A percentile compares a stretch with the other conserved stretches of the same genome.
phyloP scores from a whole-genome alignment of 768 basidiomycete genomes.

The Stropharia rugosoannulata region DNA sequence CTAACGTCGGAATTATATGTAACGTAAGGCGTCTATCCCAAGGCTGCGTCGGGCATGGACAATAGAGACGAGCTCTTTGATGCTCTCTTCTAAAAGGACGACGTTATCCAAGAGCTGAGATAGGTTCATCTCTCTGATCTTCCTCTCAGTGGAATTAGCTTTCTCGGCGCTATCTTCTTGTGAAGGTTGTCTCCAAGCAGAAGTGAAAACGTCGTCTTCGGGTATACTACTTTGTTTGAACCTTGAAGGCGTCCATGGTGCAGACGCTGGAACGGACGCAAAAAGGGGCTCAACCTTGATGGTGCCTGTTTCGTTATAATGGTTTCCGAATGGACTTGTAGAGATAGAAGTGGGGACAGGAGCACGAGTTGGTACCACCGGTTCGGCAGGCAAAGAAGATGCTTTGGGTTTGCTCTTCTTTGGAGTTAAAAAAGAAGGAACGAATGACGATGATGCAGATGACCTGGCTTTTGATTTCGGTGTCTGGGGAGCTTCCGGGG shows the following conservation, averaged over 20 bases:
- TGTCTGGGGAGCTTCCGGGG: slow-evolving; percentile 30
- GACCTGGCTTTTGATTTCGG: slow-evolving; percentile 51
- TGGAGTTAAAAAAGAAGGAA: slow-evolving; percentile 73
- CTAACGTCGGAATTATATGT: slow-evolving; percentile 45
- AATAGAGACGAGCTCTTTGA: slow-evolving; percentile 89
- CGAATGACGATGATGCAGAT: slow-evolving; percentile 58
- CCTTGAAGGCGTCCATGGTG: slow-evolving; percentile 65
- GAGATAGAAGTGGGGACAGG: slow-evolving; percentile 41
- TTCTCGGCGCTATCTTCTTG: slow-evolving; percentile 25
- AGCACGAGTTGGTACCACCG: slow-evolving; percentile 44
- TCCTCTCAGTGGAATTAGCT: slow-evolving; percentile 30
- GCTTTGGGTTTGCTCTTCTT: slow-evolving; percentile 56
- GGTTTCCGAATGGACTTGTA: slow-evolving; percentile 79
- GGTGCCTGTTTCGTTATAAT: slow-evolving; percentile 77
- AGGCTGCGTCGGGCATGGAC: slow-evolving; percentile 80
- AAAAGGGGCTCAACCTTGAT: slow-evolving; percentile 72
- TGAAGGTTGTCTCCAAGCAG: slow-evolving; percentile 41
- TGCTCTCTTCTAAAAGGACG: slow-evolving; percentile 90
- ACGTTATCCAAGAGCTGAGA: slow-evolving; percentile 90
- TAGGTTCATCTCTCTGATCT: slow-evolving; percentile 56
- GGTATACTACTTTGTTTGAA: slow-evolving; percentile 50
- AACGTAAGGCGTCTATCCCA: slow-evolving; percentile 81
- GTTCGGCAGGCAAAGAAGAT: slow-evolving; percentile 33
- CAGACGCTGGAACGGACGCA: slow-evolving; percentile 55
- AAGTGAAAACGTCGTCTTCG: slow-evolving; percentile 74